These are phyloP conservation scores for Lupinus albus DNA, from an alignment of 306 rosid species.

Conservation along the genomic window DNA sequence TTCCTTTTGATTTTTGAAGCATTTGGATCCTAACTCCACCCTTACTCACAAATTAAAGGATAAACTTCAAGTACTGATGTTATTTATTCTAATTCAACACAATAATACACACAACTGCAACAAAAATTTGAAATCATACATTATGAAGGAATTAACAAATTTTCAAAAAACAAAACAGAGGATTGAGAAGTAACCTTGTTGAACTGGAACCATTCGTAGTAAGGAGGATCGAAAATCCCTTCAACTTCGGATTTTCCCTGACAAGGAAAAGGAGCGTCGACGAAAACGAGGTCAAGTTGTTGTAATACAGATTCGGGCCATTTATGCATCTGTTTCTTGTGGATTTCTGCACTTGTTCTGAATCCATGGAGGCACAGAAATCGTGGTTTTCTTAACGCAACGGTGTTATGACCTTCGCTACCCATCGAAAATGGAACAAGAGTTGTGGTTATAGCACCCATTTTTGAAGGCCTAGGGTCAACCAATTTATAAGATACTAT, in stretches of 20 bases:
- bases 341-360: constrained; percentile 63
- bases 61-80: too few species aligned
- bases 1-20: too few species aligned
- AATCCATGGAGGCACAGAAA: constrained; percentile 73
- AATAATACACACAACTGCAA: too few species aligned
- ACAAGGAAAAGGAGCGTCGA: constrained; percentile 64
- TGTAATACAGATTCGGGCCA: constrained; percentile 63
- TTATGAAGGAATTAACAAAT: too few species aligned
- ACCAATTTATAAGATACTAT: too few species aligned
- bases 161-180: too few species aligned
- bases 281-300: constrained; percentile 52
- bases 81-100: too few species aligned
- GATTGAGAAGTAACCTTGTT: constrained; percentile 40
- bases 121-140: too few species aligned
- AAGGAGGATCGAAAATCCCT: constrained; percentile 77
- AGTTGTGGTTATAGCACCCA: background rate
- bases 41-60: too few species aligned
- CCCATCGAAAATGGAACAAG: constrained; percentile 47
- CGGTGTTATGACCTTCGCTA: constrained; percentile 29
- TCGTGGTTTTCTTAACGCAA: constrained; percentile 59
- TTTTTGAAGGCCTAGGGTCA: too few species aligned
- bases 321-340: constrained; percentile 57
- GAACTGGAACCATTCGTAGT: constrained; percentile 78
- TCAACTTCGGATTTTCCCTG: constrained; percentile 70
- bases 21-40: too few species aligned